Evolutionary conservation across 305 asterid species (phyloP).

Genomic region (Fraxinus platypoda): DNA sequence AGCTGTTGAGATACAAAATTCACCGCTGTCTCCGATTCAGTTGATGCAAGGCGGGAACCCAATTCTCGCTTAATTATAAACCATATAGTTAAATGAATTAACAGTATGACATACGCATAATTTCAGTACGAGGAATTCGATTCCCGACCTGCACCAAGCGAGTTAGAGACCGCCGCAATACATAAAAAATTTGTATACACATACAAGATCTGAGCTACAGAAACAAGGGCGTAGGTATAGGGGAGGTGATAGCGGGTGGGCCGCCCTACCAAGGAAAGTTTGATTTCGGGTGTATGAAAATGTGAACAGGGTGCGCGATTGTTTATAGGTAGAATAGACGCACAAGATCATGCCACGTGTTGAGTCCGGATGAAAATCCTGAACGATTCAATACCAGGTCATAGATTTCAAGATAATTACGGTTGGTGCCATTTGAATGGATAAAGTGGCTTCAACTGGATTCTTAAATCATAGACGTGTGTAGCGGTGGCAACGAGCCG

Average conservation of each 20-base stretch:
- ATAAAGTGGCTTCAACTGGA: neutral
- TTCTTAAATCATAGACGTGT: neutral
- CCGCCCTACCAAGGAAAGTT: neutral
- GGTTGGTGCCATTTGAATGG: neutral
- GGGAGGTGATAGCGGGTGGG: neutral
- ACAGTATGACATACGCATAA: neutral
- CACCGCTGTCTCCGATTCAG: conserved; percentile 28
- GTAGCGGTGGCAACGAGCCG: no score
- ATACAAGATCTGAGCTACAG: neutral
- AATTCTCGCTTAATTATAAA: neutral
- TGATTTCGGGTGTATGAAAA: neutral
- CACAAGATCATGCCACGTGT: neutral
- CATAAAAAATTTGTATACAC: neutral
- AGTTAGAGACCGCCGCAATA: conserved; percentile 24
- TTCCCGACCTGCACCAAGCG: conserved; percentile 39
- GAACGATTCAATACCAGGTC: neutral
- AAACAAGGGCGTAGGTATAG: neutral
- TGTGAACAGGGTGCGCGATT: neutral
- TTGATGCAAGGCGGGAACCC: conserved; percentile 33
- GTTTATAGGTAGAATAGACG: neutral
- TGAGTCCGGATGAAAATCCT: neutral
- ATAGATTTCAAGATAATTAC: neutral
- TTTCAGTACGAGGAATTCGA: neutral
- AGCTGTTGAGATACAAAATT: neutral
- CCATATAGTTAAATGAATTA: neutral